These are phyloP conservation scores for Penicillium bialowiezense DNA, from an alignment of 495 filamentous ascomycete genomes.

Conservation along the genomic window DNA sequence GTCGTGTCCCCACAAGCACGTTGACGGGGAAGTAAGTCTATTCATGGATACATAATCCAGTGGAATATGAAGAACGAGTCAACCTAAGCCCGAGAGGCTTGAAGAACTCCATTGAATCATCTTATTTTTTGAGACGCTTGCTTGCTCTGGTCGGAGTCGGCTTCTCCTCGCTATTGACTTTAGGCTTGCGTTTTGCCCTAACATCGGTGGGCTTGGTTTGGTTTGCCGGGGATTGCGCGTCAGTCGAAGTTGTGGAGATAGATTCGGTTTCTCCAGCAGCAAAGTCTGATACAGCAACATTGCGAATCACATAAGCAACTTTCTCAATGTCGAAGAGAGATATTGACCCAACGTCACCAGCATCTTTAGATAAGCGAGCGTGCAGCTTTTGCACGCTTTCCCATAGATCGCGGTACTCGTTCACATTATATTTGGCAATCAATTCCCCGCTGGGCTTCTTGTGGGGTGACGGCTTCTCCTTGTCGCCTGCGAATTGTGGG, in stretches of 20 bases:
- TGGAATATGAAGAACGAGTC: too few species aligned
- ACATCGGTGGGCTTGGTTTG: not conserved
- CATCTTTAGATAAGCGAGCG: constrained; percentile 36
- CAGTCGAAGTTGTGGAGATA: not conserved
- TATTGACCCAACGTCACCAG: constrained; percentile 23
- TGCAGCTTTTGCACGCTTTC: constrained; percentile 41
- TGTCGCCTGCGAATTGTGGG: constrained; percentile 1
- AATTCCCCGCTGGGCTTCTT: constrained; percentile 38
- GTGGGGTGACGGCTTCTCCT: constrained; percentile 31
- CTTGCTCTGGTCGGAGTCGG: not conserved
- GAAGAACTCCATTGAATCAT: too few species aligned
- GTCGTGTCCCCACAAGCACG: too few species aligned
- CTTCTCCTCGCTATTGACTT: not conserved
- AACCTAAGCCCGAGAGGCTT: too few species aligned
- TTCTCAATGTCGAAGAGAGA: constrained; percentile 62
- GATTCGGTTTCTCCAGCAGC: not conserved
- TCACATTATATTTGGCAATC: constrained; percentile 60
- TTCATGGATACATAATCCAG: too few species aligned
- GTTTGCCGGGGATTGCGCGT: not conserved
- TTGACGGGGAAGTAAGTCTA: too few species aligned
- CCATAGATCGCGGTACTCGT: constrained; percentile 60
- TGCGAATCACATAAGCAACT: constrained; percentile 58
- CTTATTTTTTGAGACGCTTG: not conserved
- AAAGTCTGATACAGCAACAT: constrained; percentile 28
- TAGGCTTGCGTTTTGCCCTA: not conserved